Evolutionary conservation across 306 rosid species (phyloP).

Genomic region (Astragalus membranaceus): DNA sequence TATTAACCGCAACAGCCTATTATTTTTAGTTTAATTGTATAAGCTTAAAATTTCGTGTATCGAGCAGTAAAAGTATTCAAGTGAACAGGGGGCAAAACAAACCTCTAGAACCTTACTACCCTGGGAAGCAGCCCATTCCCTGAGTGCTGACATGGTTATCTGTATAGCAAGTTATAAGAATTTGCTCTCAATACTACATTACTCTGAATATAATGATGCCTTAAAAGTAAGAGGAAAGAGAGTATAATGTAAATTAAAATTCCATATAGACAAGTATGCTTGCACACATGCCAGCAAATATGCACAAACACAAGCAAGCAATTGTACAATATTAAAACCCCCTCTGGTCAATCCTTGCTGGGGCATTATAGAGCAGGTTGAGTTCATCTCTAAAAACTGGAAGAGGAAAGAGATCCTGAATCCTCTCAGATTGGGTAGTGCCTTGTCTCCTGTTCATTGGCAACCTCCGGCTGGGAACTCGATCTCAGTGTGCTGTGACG

Average conservation of each 20-base stretch:
- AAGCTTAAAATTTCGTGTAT: background rate
- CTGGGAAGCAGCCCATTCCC: conserved; percentile 99
- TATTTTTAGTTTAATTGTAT: background rate
- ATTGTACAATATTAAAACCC: no score
- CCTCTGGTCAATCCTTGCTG: no score
- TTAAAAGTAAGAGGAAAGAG: background rate
- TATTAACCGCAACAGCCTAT: conserved; percentile 97
- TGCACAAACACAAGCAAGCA: conserved; percentile 9
- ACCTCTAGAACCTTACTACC: conserved; percentile 79
- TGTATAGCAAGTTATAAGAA: conserved; percentile 26
- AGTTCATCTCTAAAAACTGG: no score
- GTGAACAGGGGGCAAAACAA: conserved; percentile 23
- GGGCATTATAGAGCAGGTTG: no score
- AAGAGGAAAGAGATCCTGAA: no score
- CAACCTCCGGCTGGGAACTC: no score
- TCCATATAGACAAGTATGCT: background rate
- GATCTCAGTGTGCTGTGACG: no score
- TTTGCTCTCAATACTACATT: background rate
- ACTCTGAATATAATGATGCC: background rate
- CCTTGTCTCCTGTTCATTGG: no score
- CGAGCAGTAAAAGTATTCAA: conserved; percentile 1
- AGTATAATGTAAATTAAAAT: background rate
- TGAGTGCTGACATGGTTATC: conserved; percentile 98
- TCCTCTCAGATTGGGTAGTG: no score
- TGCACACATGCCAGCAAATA: conserved; percentile 9